Base-by-base conservation (phyloP, 768 basidiomycete species). In the Calocybe gangraenosa region DNA sequence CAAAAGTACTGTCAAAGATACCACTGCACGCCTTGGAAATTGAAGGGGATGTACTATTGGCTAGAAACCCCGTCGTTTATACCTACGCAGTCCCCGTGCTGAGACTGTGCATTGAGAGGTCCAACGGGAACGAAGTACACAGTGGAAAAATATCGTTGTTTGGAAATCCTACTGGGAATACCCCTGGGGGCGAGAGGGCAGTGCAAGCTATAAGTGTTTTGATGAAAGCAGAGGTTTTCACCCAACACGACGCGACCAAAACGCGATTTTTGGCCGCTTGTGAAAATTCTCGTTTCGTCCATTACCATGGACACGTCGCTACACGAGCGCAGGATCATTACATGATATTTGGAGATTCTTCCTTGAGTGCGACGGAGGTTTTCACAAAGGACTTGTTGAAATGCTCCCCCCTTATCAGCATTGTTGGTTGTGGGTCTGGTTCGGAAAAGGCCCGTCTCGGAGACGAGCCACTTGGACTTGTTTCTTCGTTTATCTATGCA, bases 281-380 rank as follows among this genome's bases (percentile, higher is more conserved):
- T 22, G 19, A 21, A 18, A 21, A 15, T 13, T 38, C 37, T 22
- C 19, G 22, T 13, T 21, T 38, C 37, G 22, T 38, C 37, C 37
- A 38, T n/a, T 38, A 38, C 14, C 37, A 38, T n/a, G 37, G 37
- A 9, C 37, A 38, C 22, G 37, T 38, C 8, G 37, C 37, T 38
- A 19, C 18, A 38, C 37, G 6, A 22, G 14, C 37, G 7, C 37
- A 21, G 20, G 37, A 19, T 14, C 37, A 38, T 14, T 19, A 15
- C 11, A 38, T 38, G 37, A 38, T 18, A 38, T 38, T 38, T 22
- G 37, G 19, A 22, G 37, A 38, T 13, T 38, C 37, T 21, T 15
- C 37, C 2, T 13, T 38, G 8, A n/a, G 6, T 19, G 37, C 22
- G 9, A 14, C 37, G 7, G 37, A 38, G 6, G 18, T 38, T 8